A percentile compares a stretch with the other conserved stretches of the same genome.
These are phyloP conservation scores for Euphrasia arctica DNA, from an alignment of 305 asterid genomes.

Conservation along the genomic window DNA sequence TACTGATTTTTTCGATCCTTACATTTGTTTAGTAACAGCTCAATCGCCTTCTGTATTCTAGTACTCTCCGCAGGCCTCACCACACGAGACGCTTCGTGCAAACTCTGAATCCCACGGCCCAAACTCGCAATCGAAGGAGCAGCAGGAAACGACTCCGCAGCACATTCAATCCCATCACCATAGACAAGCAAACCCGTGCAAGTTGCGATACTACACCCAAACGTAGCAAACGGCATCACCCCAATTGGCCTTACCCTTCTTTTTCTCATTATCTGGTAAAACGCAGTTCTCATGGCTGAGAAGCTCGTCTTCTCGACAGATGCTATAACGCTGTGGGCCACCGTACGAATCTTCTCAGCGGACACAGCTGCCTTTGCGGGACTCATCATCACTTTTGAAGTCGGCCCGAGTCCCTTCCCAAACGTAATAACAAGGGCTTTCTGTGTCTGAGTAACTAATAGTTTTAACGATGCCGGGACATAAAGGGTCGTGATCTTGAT, in stretches of 20 bases:
- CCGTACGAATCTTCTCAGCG: slow-evolving; percentile 74
- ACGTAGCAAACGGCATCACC: slow-evolving; percentile 73
- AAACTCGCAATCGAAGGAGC: slow-evolving; percentile 88
- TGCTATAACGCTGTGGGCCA: slow-evolving; percentile 74
- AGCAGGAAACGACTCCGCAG: slow-evolving; percentile 71
- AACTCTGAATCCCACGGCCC: slow-evolving; percentile 83
- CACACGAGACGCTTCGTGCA: slow-evolving; percentile 62
- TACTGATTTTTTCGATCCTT: slow-evolving; percentile 43
- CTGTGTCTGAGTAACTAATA: slow-evolving; percentile 59
- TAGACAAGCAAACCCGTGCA: slow-evolving; percentile 64
- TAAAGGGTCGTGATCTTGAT: slow-evolving; percentile 63
- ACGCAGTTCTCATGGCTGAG: slow-evolving; percentile 83
- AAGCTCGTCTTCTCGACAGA: slow-evolving; percentile 85
- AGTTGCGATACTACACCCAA: slow-evolving; percentile 78
- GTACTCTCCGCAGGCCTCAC: slow-evolving; percentile 59
- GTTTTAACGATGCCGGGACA: slow-evolving; percentile 65
- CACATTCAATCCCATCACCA: slow-evolving; percentile 96
- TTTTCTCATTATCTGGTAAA: slow-evolving; percentile 88
- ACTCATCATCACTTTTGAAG: slow-evolving; percentile 42
- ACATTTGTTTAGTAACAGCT: slow-evolving; percentile 56
- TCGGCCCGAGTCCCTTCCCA: slow-evolving; percentile 56
- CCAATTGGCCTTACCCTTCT: slow-evolving; percentile 56
- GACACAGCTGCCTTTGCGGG: slow-evolving; percentile 62
- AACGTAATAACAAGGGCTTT: slow-evolving; percentile 53
- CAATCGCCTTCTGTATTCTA: slow-evolving; percentile 63